Percentiles rank a stretch among this genome's conserved stretches.
Evolutionary conservation across 2,329 filamentous ascomycete species (phyloP).

Genomic region (Cytospora paraplurivora): DNA sequence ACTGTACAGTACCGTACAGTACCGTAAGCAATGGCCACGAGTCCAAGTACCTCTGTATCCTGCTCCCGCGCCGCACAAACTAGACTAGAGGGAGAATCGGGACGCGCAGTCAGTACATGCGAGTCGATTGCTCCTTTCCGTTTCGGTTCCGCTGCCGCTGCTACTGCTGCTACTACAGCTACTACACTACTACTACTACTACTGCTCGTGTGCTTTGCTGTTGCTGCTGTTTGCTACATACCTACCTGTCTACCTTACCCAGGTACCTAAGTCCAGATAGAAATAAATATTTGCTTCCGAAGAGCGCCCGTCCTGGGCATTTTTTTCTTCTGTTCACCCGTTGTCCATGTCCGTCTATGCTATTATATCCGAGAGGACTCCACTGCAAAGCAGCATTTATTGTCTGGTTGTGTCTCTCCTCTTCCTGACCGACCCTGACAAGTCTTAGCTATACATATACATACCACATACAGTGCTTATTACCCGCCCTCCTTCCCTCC

Average conservation of each 20-base stretch:
- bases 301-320: no score
- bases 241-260: slow-evolving; percentile 9
- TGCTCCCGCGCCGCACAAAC: not conserved
- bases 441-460: not conserved
- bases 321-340: no score
- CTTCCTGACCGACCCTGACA: not conserved
- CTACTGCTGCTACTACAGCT: not conserved
- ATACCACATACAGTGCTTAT: not conserved
- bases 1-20: not conserved
- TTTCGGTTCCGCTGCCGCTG: slow-evolving; percentile 12
- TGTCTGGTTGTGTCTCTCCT: not conserved
- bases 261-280: slow-evolving; percentile 3
- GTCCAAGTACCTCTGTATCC: not conserved
- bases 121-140: not conserved
- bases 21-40: not conserved
- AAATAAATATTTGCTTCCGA: no score
- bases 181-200: not conserved
- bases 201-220: no score
- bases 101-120: not conserved
- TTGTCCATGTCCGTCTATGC: no score
- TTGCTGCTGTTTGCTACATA: not conserved
- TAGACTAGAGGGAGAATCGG: not conserved
- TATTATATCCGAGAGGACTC: no score
- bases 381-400: no score
- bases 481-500: slow-evolving; percentile 3